Evolutionary conservation across 805 yeast genomes (phyloP), one percentile per base, ranked within the genome.

Genomic region (Saturnispora besseyi): DNA sequence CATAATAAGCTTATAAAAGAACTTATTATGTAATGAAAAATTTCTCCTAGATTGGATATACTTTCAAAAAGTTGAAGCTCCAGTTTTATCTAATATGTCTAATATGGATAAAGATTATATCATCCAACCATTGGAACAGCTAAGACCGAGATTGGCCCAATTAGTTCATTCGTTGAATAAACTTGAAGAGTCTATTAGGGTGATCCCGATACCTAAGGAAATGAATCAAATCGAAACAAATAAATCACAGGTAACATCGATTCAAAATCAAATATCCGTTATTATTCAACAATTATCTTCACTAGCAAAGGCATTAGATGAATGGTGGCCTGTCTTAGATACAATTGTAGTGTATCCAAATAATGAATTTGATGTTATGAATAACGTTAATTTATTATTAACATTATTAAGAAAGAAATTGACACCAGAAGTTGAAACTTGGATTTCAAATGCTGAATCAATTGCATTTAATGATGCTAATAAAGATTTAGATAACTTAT

Each of bases 371-470:
- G 97, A 97, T 8, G 79, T 95, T 0, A 77, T 87, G 1, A 84
- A 87, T 41, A 90, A 87, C 55, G 90, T 86, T 59, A 86, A 88
- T 2, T 72, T 93, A 33, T 68, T 90, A 46, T 85, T 95, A 0
- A 89, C 97, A 0, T 70, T 93, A 52, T 65, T 93, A 52, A 75
- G 98, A 51, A 93, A 90, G 63, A 91, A 90, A 62, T 83, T 84
- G 45, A 70, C 87, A 10, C 98, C 99, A 0, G 97, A 90, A 54
- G 95, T 91, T 2, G 86, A 81, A 46, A 85, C 79, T 44, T 91
- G 98, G 97, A 77, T 89, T 7, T 72, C 73, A 18, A 62, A 65
- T 15, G 60, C 63, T 28, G 69, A 66, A 7, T 11, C 44, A 62
- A 58, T 37, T 59, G 55, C 50, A 15, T 11, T 24, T 10, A 15